Conservation (phyloP, 1,284 basidiomycete species). For the Vanrija humicola region DNA sequence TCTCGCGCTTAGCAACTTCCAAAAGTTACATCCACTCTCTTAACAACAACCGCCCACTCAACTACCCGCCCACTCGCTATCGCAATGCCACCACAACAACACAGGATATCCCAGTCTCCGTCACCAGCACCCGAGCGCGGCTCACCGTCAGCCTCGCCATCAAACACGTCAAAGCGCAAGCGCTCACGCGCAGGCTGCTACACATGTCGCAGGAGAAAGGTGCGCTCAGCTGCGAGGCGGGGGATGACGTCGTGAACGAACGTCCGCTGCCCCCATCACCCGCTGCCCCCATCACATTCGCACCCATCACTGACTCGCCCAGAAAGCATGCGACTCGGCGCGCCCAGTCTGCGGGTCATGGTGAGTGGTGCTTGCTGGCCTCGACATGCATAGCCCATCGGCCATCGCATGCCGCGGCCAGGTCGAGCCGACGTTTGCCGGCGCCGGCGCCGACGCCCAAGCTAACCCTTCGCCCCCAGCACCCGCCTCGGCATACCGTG, state of each 20-base stretch:
- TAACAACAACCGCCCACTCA: not conserved
- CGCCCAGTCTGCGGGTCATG: slow-evolving; percentile 19
- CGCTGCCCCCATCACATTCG: not conserved
- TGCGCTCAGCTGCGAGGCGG: not conserved
- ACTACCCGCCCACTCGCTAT: not conserved
- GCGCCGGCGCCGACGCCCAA: not conserved
- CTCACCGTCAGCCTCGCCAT: too few relatives aligned
- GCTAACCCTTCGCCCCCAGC: slow-evolving; percentile 1
- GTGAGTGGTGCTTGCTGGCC: slow-evolving; percentile 2
- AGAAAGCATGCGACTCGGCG: slow-evolving; percentile 22
- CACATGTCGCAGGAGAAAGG: slow-evolving; percentile 21
- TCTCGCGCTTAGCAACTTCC: too few relatives aligned
- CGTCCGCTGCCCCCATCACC: not conserved
- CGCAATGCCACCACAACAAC: not conserved
- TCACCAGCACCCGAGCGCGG: not conserved
- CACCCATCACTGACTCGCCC: not conserved
- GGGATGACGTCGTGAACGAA: too few relatives aligned
- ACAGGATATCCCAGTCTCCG: not conserved
- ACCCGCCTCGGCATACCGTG: slow-evolving; percentile 20
- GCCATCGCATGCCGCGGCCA: not conserved
- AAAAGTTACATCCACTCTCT: too few relatives aligned
- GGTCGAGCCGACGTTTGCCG: not conserved
- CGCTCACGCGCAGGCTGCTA: slow-evolving; percentile 21
- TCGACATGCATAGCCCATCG: not conserved
- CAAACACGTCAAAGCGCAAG: slow-evolving; percentile 12